Conservation (phyloP, 2,329 filamentous ascomycete species). For the Ophiostoma ips region DNA sequence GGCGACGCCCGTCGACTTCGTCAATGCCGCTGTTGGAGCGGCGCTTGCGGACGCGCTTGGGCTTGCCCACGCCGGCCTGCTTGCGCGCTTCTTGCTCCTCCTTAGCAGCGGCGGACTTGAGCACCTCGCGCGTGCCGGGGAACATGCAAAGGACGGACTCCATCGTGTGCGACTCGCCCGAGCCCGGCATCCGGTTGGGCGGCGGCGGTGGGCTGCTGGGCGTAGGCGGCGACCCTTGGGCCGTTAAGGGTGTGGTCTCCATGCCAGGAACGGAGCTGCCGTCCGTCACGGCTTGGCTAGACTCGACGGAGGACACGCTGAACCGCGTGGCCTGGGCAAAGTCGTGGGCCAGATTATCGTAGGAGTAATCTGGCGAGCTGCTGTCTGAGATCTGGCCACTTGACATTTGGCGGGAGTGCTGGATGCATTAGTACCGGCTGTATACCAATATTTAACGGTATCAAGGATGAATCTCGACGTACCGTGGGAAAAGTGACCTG, state of each 20-base stretch:
- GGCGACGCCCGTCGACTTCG: not conserved
- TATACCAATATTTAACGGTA: too few relatives aligned
- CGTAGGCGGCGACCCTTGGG: too few relatives aligned
- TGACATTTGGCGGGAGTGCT: not conserved
- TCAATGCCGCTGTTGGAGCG: not conserved
- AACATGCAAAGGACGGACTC: not conserved
- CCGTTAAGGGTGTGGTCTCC: too few relatives aligned
- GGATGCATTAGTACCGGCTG: not conserved
- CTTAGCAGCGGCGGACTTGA: not conserved
- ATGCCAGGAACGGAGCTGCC: too few relatives aligned
- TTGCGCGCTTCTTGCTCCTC: not conserved
- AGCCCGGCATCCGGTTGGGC: too few relatives aligned
- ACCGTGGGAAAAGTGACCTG: not conserved
- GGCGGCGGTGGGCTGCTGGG: too few relatives aligned
- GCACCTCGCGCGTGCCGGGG: not conserved
- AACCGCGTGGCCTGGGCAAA: not conserved
- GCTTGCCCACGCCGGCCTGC: not conserved
- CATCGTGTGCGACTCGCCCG: not conserved
- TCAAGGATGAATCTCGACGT: too few relatives aligned
- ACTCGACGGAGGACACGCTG: too few relatives aligned
- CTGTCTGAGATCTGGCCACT: not conserved
- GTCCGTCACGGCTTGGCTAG: too few relatives aligned
- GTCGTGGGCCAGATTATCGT: too few relatives aligned
- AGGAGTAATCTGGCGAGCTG: not conserved
- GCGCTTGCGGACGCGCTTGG: not conserved